Evolutionary conservation across 352 stramenopile genomes (phyloP).

Genomic region (Phytophthora fragariae): DNA sequence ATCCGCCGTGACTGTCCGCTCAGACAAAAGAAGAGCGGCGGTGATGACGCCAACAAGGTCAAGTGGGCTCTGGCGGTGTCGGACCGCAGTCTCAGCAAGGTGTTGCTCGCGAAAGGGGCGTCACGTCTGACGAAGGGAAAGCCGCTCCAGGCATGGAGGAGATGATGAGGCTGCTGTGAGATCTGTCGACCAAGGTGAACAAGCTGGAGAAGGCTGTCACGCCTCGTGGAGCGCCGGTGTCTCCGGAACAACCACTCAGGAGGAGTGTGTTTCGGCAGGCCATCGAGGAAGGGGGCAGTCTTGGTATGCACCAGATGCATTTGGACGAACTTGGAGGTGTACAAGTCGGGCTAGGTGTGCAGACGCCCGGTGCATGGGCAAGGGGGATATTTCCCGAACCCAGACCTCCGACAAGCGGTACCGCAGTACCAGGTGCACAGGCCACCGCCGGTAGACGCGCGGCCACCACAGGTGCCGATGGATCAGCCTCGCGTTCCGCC

Average conservation of each 20-base stretch:
- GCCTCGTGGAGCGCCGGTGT: background rate
- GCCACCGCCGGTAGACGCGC: background rate
- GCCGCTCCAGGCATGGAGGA: background rate
- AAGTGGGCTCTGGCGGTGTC: background rate
- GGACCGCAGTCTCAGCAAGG: background rate
- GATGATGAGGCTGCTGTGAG: background rate
- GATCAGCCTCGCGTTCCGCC: background rate
- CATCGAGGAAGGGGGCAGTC: constrained; percentile 1
- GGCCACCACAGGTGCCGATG: background rate
- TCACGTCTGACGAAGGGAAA: background rate
- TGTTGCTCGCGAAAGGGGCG: constrained; percentile 1
- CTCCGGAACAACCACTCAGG: background rate
- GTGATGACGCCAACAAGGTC: background rate
- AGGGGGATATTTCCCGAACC: background rate
- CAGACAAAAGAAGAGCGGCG: background rate
- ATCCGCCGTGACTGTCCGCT: constrained; percentile 4
- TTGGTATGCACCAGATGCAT: constrained; percentile 2
- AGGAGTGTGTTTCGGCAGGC: constrained; percentile 10
- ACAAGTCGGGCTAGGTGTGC: background rate
- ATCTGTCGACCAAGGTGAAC: constrained; percentile 6
- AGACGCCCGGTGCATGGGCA: constrained; percentile 4
- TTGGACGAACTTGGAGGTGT: background rate
- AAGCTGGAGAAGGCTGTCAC: constrained; percentile 9
- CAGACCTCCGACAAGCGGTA: background rate
- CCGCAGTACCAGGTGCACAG: constrained; percentile 3